Evolutionary conservation across 768 basidiomycete genomes (phyloP), one percentile per base, ranked within the genome.

Genomic region (Agrocybe praecox): DNA sequence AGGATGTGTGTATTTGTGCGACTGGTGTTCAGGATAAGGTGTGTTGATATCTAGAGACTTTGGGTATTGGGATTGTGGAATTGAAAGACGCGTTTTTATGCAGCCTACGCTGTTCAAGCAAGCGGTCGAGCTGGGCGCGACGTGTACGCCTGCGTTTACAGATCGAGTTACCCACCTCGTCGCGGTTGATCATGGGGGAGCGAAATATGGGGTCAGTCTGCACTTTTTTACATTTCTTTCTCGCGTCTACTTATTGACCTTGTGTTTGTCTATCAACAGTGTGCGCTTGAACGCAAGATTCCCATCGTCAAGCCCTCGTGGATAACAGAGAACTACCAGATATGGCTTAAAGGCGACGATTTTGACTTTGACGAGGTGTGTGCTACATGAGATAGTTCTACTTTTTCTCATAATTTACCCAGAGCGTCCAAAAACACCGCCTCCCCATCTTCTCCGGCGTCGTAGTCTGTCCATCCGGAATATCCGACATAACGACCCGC

Each of bases 121-220:
- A 65, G 92, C 91, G 0, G 74, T 83, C 21, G 89, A 94, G 62
- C 86, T 97, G 14, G 95, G 95, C 11, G 95, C 92, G 23, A 73
- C 72, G 3, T 78, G 83, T 44, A 79, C 83, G 15, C 81, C 73
- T 29, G 88, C 91, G 48, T 87, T 96, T 59, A 98, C 94, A 0
- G 89, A 93, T 67, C 78, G 78, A 46, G 89, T 92, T n/a, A 96
- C 94, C 0, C 94, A 96, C 75, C 80, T 98, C 19, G 78, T 98
- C 42, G 92, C 94, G 0, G 74, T 72, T n/a, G 79, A 77, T n/a
- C 87, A 91, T 64, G 91, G 90, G 2, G 87, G 93, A 19, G 82
- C 88, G 12, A 98, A 98, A 66, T 96, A 97, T 68, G 76, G 68
- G 71, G 94, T 91, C 54, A 56, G 94, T 91, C 54, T 56, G 76